Conservation (phyloP, 257 asterid species). For the Solanum dulcamara region DNA sequence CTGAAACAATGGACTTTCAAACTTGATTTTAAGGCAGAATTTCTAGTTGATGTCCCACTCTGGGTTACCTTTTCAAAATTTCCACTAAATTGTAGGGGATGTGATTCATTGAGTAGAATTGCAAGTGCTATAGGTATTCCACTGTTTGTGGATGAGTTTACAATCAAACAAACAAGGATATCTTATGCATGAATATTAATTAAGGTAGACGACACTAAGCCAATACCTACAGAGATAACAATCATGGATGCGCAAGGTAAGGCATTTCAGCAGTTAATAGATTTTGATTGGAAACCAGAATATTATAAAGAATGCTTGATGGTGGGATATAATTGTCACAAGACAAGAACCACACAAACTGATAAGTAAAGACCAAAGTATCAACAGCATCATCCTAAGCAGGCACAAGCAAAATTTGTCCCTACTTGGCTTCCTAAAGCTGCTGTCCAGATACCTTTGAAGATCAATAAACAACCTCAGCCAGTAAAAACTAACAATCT, state of each 20-base stretch:
- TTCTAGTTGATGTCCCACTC: neutral
- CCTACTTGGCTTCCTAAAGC: too few relatives aligned
- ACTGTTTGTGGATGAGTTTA: neutral
- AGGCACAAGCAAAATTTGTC: too few relatives aligned
- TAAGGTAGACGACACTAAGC: neutral
- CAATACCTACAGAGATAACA: fast-evolving
- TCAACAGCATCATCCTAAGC: neutral
- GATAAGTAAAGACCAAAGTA: neutral
- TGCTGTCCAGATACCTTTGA: too few relatives aligned
- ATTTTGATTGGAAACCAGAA: neutral
- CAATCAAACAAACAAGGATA: neutral
- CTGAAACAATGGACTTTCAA: neutral
- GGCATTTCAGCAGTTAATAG: fast-evolving
- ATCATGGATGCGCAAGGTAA: fast-evolving
- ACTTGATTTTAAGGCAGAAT: neutral
- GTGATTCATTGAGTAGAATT: neutral
- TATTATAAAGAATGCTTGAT: neutral
- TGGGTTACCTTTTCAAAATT: too few relatives aligned
- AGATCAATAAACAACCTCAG: too few relatives aligned
- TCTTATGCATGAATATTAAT: neutral
- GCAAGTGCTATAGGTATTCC: neutral
- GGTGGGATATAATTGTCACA: neutral
- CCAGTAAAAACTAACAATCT: too few relatives aligned
- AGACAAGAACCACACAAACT: fast-evolving
- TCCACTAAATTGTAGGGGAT: neutral